Base-by-base conservation (phyloP, 106 monocot species). In the Agapanthus africanus region DNA sequence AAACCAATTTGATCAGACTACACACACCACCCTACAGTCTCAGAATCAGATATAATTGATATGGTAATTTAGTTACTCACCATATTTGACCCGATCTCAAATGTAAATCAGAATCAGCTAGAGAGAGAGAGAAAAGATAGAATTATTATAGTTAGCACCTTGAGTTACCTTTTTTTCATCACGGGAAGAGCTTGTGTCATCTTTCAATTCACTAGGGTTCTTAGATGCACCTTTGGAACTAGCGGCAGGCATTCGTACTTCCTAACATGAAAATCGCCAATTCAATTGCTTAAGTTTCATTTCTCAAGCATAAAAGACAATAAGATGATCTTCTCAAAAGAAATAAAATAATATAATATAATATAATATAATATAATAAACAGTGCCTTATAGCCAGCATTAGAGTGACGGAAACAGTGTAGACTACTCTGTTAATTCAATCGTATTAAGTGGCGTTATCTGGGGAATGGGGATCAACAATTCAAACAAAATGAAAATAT, bases 171-270 rank as follows among this genome's bases (percentile, higher is more conserved):
- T 79, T 52, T 97, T 97, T 78, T 97, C 97, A 44, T 87, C 89
- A 25, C 97, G 79, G 40, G 97, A 80, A 36, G 89, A 33, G 59
- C 79, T 87, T 73, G 97, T 92, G 51, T 92, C 89, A 66, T 97
- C 89, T 77, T 97, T 97, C 67, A 97, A 37, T 74, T 92, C 77
- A 42, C 80, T 67, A 68, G 81, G 87, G 66, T 85, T 91, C 84
- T 83, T 97, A 15, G 84, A 77, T 22, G 69, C 82, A 33, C 86
- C 84, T 77, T 97, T 97, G 10, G 86, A 64, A 32, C 97, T 91
- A 74, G 91, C 86, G 39, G 97, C 92, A 49, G 97, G 91, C 79
- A 97, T 89, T 62, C 97, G 81, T 54, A 97, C 97, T 77, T 97
- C 97, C 97, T 97, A 73, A 41, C 40, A 66, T 11, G 56, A 63